Evolutionary conservation across 768 basidiomycete genomes (phyloP), one percentile per base, ranked within the genome.

Genomic region (Galerina marginata): DNA sequence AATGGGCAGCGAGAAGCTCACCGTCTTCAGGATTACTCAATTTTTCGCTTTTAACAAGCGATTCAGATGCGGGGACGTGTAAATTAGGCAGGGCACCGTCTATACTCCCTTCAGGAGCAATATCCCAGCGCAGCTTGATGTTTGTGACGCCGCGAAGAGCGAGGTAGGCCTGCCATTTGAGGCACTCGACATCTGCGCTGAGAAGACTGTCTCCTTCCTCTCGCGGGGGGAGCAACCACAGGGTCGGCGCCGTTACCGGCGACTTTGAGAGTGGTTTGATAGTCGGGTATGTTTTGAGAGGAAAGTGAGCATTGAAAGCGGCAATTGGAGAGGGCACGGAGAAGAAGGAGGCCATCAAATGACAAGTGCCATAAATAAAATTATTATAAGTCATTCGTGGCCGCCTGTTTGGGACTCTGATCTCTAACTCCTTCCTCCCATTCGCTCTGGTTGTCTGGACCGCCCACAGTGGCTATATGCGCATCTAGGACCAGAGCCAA

Each of bases 101-200:
- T 40, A 91, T 73, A 5, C 85, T 89, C 37, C 93, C 93, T 54
- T 90, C 86, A 23, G 84, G 78, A 14, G 83, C 71, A 29, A 95
- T 78, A 72, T 93, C 89, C 76, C 85, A 90, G 45, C 90, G 85
- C 12, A 93, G 71, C 20, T 72, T 74, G 56, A 91, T 73, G 65
- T 72, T 62, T 16, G 66, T 69, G 60, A 90, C 68, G 7, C 85
- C 86, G 58, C 90, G 87, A 49, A 89, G 84, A 25, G 88, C 88
- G 49, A 91, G 79, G 66, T 90, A 93, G 0, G 93, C 91, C 72
- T 95, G 93, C 92, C 92, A 94, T 75, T 92, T 93, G 69, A 95
- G 83, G 71, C 92, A 94, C 66, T 93, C 91, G 65, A 93, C 87
- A 74, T 94, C 92, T 54, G 80, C 72, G 73, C 90, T 92, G 61